A percentile compares a stretch with the other conserved stretches of the same genome.
phyloP scores from a whole-genome alignment of 2,329 filamentous ascomycete genomes.

The Clathrospora elynae region DNA sequence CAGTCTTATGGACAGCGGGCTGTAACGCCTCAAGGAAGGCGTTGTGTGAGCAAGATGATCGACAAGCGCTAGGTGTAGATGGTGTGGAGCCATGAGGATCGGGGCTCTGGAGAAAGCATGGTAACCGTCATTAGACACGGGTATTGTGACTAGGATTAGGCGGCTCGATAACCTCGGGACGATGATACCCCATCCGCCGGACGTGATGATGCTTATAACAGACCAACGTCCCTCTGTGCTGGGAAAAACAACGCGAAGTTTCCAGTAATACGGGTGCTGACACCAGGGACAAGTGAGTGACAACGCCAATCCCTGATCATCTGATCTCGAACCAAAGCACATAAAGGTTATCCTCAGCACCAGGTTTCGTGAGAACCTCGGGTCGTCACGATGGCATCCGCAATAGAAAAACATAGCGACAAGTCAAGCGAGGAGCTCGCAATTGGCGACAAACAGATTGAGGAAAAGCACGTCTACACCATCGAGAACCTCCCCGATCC shows the following conservation, averaged over 20 bases:
- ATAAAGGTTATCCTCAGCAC: too few relatives aligned
- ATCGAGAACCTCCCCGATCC: constrained; percentile 55
- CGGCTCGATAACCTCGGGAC: constrained; percentile 23
- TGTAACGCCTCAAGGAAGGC: too few relatives aligned
- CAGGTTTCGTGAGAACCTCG: too few relatives aligned
- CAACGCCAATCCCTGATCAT: not conserved
- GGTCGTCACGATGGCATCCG: constrained; percentile 25
- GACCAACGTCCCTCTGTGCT: not conserved
- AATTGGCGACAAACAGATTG: constrained; percentile 33
- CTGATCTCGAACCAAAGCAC: not conserved
- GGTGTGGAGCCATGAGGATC: not conserved
- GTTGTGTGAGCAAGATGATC: too few relatives aligned
- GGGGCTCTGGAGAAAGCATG: not conserved
- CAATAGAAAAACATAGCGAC: constrained; percentile 27
- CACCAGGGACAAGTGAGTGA: too few relatives aligned
- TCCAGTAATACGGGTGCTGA: too few relatives aligned
- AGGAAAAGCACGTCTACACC: constrained; percentile 16
- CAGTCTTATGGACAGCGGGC: not conserved
- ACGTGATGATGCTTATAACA: constrained; percentile 7
- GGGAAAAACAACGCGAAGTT: not conserved
- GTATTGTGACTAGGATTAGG: constrained; percentile 7
- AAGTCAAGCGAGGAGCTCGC: constrained; percentile 26
- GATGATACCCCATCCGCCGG: constrained; percentile 11
- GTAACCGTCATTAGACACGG: not conserved
- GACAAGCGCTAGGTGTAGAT: too few relatives aligned